Base-by-base conservation (phyloP, 176 grass and related monocot genomes). In the Carex cristatella region DNA sequence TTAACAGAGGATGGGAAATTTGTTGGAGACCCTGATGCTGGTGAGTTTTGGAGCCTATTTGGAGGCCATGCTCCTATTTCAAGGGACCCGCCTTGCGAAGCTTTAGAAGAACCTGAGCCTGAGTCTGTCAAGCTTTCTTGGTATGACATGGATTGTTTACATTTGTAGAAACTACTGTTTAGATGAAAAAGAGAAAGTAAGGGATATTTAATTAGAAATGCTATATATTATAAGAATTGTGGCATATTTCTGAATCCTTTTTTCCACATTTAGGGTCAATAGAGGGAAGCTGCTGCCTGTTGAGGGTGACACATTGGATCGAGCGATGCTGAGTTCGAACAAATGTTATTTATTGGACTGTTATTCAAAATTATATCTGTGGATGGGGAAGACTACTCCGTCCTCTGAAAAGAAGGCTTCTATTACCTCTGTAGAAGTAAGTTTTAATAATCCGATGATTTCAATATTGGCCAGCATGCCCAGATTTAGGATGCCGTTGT, bases 301-400 rank as follows among this genome's bases (percentile, higher is more conserved):
- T 69, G 95, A 94, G 54, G 5, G 83, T 62, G 19, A 86, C 37
- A 80, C 86, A 44, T 85, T 98, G 67, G 85, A 91, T 80, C 89
- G 88, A 91, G 68, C 83, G 82, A 86, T 94, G 19, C 54, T 98
- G 68, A 90, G 87, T 37, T 93, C 92, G 12, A 81, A 93, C 79
- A 98, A 94, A 84, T 91, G 91, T 85, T 98, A 91, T 82, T 80
- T 94, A 31, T 86, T 98, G 75, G 92, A 93, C 15, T 93, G 91
- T 84, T 87, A 81, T 67, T 65, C 88, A 49, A 79, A 94, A 89
- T 83, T 98, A 46, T 93, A 87, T 87, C 46, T 98, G 75, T 98
- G 92, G 95, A 91, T 93, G 85, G 95, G 95, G 14, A 93, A 86
- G 75, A 87, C 86, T 75, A 94, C 91, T 83, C 83, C 90, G 1